Conservation (phyloP, 768 basidiomycete genomes). For the Trametes cubensis region DNA sequence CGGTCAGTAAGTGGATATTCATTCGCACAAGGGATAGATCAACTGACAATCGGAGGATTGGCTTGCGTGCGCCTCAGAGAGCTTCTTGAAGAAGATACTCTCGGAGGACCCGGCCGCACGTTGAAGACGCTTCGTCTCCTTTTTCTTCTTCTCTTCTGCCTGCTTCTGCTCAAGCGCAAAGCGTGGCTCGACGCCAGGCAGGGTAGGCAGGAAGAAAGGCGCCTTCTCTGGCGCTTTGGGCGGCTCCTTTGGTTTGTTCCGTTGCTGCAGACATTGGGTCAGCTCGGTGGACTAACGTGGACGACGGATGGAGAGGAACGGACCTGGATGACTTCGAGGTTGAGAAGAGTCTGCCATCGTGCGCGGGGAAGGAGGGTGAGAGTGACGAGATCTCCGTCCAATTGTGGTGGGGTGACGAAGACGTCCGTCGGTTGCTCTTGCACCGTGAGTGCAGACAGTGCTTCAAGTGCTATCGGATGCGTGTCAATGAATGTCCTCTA, state of each 20-base stretch:
- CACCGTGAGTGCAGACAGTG: conserved; percentile 61
- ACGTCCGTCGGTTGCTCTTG: conserved; percentile 66
- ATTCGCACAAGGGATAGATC: background rate
- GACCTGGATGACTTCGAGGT: conserved; percentile 92
- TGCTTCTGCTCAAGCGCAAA: conserved; percentile 62
- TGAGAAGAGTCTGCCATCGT: conserved; percentile 96
- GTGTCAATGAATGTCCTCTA: conserved; percentile 4
- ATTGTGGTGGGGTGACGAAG: conserved; percentile 84
- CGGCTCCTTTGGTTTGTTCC: conserved; percentile 95
- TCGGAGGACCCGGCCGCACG: conserved; percentile 53
- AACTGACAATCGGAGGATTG: conserved; percentile 60
- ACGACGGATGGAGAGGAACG: conserved; percentile 24
- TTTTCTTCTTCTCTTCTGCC: conserved; percentile 40
- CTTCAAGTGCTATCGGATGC: conserved; percentile 60
- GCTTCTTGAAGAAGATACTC: conserved; percentile 71
- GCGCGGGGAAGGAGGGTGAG: conserved; percentile 89
- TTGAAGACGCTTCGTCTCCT: conserved; percentile 55
- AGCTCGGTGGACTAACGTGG: background rate
- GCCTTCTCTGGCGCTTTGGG: conserved; percentile 95
- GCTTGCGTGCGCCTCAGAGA: conserved; percentile 58
- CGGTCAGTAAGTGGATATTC: background rate
- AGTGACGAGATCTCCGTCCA: conserved; percentile 90
- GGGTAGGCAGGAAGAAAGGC: conserved; percentile 94
- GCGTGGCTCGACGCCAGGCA: conserved; percentile 83
- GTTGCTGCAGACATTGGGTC: conserved; percentile 55